phyloP scores from a whole-genome alignment of 768 basidiomycete species.

The Boletus rex-veris region DNA sequence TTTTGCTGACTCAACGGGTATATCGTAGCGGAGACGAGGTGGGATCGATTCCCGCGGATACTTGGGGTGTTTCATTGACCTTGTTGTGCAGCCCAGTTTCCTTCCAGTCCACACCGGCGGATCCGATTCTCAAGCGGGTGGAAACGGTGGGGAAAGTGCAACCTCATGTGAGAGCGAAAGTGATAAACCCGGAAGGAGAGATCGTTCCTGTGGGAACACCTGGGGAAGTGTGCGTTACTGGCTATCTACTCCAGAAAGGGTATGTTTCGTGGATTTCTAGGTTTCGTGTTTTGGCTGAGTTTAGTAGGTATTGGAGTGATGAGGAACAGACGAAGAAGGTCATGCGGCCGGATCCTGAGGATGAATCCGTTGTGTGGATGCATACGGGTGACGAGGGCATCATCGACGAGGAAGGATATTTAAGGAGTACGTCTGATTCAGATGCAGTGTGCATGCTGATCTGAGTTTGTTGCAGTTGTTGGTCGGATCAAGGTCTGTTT shows the following conservation, averaged over 20 bases:
- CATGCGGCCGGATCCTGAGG: slow-evolving; percentile 50
- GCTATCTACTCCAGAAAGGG: slow-evolving; percentile 82
- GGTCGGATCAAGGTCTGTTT: slow-evolving; percentile 68
- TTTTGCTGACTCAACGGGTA: slow-evolving; percentile 6
- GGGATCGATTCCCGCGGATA: neutral
- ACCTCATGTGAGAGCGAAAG: slow-evolving; percentile 75
- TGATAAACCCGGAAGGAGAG: slow-evolving; percentile 56
- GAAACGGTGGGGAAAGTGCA: slow-evolving; percentile 78
- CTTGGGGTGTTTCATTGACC: neutral
- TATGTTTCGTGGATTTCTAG: slow-evolving; percentile 21
- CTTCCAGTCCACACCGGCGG: slow-evolving; percentile 71
- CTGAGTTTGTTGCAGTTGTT: slow-evolving; percentile 48
- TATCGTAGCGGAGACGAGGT: slow-evolving; percentile 67
- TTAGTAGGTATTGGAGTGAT: slow-evolving; percentile 70
- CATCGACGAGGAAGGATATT: slow-evolving; percentile 78
- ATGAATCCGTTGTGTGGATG: slow-evolving; percentile 69
- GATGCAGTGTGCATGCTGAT: neutral
- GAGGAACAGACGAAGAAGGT: slow-evolving; percentile 59
- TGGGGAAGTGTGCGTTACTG: slow-evolving; percentile 71
- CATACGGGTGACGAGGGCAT: slow-evolving; percentile 80
- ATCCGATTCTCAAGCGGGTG: slow-evolving; percentile 69
- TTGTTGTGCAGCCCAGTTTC: slow-evolving; percentile 61
- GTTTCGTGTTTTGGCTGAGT: neutral
- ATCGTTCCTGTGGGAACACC: slow-evolving; percentile 69
- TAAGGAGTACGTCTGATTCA: slow-evolving; percentile 49